These are phyloP conservation scores for Canavalia ensiformis DNA, from an alignment of 306 rosid species.

Conservation along the genomic window DNA sequence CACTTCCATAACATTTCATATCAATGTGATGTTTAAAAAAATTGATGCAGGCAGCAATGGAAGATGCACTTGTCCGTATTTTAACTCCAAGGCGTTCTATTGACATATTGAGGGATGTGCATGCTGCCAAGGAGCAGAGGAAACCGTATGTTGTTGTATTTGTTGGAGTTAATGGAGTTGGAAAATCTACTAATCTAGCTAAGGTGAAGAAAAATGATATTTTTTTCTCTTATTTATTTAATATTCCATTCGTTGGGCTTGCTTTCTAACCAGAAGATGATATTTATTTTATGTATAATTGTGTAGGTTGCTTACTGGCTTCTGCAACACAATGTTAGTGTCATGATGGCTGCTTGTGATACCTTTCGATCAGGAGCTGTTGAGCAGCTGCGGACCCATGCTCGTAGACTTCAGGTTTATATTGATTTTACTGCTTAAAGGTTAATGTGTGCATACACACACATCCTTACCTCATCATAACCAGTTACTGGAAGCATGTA, in stretches of 20 bases:
- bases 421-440: constrained; percentile 38
- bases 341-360: constrained; percentile 99
- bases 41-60: constrained; percentile 83
- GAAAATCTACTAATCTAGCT: constrained; percentile 97
- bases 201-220: constrained; percentile 63
- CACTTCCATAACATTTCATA: constrained; percentile 30
- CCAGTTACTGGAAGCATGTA: constrained; percentile 15
- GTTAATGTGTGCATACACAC: not conserved
- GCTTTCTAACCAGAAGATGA: constrained; percentile 38
- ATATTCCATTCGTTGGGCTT: constrained; percentile 31
- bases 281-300: constrained; percentile 32
- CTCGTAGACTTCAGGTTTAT: constrained; percentile 95
- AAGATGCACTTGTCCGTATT: constrained; percentile 95
- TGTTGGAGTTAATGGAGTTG: constrained; percentile 99
- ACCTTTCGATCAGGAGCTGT: constrained; percentile 99
- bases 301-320: constrained; percentile 99
- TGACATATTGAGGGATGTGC: constrained; percentile 94
- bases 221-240: constrained; percentile 24
- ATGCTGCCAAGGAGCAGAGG: constrained; percentile 93
- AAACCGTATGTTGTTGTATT: constrained; percentile 97
- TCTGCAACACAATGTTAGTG: constrained; percentile 79
- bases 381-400: constrained; percentile 99
- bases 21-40: constrained; percentile 28
- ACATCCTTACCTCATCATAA: not conserved
- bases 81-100: constrained; percentile 94